Evolutionary conservation across 2,329 filamentous ascomycete species (phyloP).

Genomic region (Fusarium miscanthi): DNA sequence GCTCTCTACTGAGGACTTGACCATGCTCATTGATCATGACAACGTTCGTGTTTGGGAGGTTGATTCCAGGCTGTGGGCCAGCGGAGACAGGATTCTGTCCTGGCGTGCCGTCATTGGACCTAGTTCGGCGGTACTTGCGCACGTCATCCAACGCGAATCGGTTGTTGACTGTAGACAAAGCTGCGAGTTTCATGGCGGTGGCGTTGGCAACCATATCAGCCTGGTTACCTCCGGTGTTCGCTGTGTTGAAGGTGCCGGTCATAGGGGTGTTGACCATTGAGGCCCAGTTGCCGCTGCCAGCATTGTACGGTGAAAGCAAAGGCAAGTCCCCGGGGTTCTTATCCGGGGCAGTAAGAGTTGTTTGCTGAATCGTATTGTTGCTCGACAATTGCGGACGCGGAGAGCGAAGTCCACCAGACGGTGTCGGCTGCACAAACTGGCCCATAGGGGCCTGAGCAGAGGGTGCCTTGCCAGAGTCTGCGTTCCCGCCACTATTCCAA

Average conservation of each 20-base stretch:
- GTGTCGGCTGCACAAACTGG: conserved; percentile 88
- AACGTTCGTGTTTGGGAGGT: conserved; percentile 78
- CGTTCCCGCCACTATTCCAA: conserved; percentile 72
- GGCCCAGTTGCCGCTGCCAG: conserved; percentile 92
- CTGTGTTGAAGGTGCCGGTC: conserved; percentile 81
- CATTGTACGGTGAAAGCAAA: conserved; percentile 83
- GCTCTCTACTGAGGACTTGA: conserved; percentile 85
- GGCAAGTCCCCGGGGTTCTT: conserved; percentile 78
- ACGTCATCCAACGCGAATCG: conserved; percentile 96
- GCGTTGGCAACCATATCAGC: conserved; percentile 99
- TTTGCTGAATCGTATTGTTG: conserved; percentile 81
- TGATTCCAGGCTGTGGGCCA: conserved; percentile 67
- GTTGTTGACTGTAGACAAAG: conserved; percentile 97
- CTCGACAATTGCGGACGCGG: conserved; percentile 77
- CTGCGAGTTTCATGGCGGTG: conserved; percentile 98
- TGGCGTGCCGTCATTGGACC: conserved; percentile 82
- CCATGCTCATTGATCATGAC: conserved; percentile 97
- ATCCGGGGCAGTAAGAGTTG: conserved; percentile 78
- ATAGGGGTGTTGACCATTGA: conserved; percentile 99
- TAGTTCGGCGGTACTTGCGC: conserved; percentile 91
- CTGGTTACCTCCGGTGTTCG: conserved; percentile 69
- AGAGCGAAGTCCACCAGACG: conserved; percentile 79
- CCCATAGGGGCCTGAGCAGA: conserved; percentile 88
- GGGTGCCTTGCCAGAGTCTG: conserved; percentile 74
- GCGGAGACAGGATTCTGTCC: conserved; percentile 74